Conservation (phyloP, 2,329 filamentous ascomycete species). For the Fusarium solani-melongenae region DNA sequence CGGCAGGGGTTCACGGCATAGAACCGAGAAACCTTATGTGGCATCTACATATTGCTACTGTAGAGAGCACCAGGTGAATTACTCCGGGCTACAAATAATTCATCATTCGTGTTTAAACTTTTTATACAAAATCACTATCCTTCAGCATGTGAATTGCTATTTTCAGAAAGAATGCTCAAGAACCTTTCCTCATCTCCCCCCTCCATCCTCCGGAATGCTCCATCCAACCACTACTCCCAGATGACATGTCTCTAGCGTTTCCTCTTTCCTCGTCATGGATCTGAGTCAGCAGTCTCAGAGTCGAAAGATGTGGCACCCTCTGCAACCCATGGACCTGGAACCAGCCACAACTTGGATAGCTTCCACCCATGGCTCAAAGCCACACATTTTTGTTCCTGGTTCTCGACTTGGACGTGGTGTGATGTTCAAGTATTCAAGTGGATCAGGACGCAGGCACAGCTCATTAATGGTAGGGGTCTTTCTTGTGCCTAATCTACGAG, state of each 20-base stretch:
- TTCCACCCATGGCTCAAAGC: background rate
- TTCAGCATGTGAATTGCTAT: background rate
- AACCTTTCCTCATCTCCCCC: background rate
- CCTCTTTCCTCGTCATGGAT: background rate
- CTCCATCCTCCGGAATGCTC: background rate
- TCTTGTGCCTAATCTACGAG: background rate
- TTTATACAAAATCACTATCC: background rate
- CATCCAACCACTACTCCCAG: constrained; percentile 15
- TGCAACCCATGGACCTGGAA: constrained; percentile 9
- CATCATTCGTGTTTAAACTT: background rate
- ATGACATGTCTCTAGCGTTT: constrained; percentile 16
- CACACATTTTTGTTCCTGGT: background rate
- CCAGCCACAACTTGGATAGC: constrained; percentile 5
- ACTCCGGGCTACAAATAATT: background rate
- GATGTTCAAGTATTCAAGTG: background rate
- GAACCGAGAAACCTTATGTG: background rate
- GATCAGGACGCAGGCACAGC: background rate
- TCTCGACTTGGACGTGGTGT: background rate
- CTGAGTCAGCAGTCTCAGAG: constrained; percentile 11
- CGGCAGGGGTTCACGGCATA: background rate
- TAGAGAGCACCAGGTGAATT: background rate
- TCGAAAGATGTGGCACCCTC: constrained; percentile 20
- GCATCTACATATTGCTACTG: background rate
- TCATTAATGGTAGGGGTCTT: background rate
- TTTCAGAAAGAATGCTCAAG: background rate